Base-by-base conservation (phyloP, 805 yeast species). In the Candida sithepensis region DNA sequence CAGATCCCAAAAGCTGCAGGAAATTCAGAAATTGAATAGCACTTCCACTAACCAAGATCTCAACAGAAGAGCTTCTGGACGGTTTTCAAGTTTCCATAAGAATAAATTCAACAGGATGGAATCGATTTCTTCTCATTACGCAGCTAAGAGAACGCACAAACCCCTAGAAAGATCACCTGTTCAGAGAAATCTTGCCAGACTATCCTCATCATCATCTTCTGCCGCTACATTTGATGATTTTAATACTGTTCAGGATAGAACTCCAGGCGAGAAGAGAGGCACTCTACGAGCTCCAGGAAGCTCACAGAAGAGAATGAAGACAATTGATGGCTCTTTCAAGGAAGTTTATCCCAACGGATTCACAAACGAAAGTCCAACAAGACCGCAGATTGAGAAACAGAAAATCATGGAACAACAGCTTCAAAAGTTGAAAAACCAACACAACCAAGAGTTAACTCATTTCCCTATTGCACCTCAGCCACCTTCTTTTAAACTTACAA, bases 31-130 rank as follows among this genome's bases (percentile, higher is more conserved):
- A 50, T 41, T 58, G 45, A 56, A 61, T 46, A 52, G 45, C 41
- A 50, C 46, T 4, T 52, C 61, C 2, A 53, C 58, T 5, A 56
- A 58, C 44, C 58, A 53, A 3, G 58, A 55, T 18, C 42, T 58
- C 18, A 56, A 49, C 41, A 51, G 63, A 46, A 49, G 63, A 43
- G 58, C 59, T 2, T 63, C 67, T 1, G 61, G 71, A 41, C 65
- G 82, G 26, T 72, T 73, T 56, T 70, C 79, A 14, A 65, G 66
- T 47, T 72, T 71, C 49, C 63, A 72, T 65, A 53, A 77, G 71
- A 51, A 77, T 58, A 54, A 79, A 71, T 52, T 71, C 65, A 64
- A 77, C 45, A 61, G 70, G 41, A 75, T 77, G 81, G 81, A 77
- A 21, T 72, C 79, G 16, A 77, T 77, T 16, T 61, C 71, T 9